These are phyloP conservation scores for Colletotrichum sp. DNA, from an alignment of 2,329 filamentous ascomycete genomes.

Conservation along the genomic window DNA sequence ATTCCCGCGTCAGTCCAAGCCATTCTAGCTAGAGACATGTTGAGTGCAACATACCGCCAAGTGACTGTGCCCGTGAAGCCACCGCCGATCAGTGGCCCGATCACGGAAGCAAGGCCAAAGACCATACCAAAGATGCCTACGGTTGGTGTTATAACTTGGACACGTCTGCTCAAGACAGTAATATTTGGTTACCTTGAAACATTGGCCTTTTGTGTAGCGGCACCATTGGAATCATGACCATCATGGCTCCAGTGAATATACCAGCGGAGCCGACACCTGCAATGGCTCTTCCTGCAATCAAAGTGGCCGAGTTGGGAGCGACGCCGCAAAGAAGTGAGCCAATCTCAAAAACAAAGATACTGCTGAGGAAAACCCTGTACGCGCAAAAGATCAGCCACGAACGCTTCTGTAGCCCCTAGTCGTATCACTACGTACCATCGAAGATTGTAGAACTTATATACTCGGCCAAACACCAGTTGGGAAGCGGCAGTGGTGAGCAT, in stretches of 20 bases:
- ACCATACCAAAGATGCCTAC: conserved; percentile 57
- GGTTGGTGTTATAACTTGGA: not conserved
- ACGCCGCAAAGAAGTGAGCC: conserved; percentile 61
- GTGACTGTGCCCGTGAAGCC: conserved; percentile 52
- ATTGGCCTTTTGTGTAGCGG: conserved; percentile 65
- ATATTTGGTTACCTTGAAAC: conserved; percentile 48
- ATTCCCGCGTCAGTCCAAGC: not conserved
- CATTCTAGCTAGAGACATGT: not conserved
- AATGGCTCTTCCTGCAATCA: conserved; percentile 63
- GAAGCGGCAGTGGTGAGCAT: conserved; percentile 64
- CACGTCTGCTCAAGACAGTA: not conserved
- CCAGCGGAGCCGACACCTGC: conserved; percentile 62
- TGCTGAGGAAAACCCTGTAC: conserved; percentile 47
- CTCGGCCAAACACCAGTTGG: conserved; percentile 52
- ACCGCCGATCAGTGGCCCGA: conserved; percentile 59
- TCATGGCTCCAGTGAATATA: conserved; percentile 61
- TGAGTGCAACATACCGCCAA: conserved; percentile 45
- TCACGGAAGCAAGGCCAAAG: conserved; percentile 59
- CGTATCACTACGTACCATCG: conserved; percentile 38
- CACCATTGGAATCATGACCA: conserved; percentile 63
- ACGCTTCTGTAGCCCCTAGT: not conserved
- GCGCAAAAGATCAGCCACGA: not conserved
- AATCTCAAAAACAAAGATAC: conserved; percentile 57
- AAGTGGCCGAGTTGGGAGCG: conserved; percentile 56
- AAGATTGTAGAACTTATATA: conserved; percentile 56